Evolutionary conservation across 75 land plant genomes (phyloP).

Genomic region (Adiantum capillusveneris): DNA sequence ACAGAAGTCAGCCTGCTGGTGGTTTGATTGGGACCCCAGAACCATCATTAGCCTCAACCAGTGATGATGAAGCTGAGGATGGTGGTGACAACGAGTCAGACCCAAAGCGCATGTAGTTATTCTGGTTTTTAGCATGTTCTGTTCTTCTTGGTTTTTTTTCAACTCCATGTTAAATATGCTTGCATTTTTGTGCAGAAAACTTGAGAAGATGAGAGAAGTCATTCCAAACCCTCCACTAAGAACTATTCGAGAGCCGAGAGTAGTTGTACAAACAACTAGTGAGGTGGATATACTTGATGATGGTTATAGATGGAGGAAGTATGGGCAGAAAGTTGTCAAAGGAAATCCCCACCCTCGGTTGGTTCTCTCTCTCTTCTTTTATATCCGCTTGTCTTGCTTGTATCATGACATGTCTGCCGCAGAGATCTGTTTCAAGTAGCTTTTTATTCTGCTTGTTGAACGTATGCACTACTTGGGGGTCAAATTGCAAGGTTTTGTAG

Average conservation of each 20-base stretch:
- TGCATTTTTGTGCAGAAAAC: slow-evolving; percentile 22
- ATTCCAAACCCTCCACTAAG: slow-evolving; percentile 36
- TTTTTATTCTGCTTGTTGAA: no score
- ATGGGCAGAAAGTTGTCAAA: slow-evolving; percentile 98
- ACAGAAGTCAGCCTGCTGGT: slow-evolving; percentile 2
- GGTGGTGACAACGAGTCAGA: slow-evolving; percentile 61
- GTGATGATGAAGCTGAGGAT: slow-evolving; percentile 59
- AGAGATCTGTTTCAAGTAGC: no score
- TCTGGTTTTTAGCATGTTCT: neutral
- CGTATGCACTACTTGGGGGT: no score
- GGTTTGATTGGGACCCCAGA: slow-evolving; percentile 30
- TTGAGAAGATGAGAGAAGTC: slow-evolving; percentile 12
- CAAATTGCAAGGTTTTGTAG: no score
- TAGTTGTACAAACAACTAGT: slow-evolving; percentile 93
- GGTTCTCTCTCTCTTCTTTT: neutral
- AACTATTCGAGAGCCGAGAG: slow-evolving; percentile 75
- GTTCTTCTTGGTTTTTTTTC: slow-evolving; percentile 1
- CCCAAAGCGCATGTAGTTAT: slow-evolving; percentile 60
- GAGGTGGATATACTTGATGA: slow-evolving; percentile 93
- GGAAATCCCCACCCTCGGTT: slow-evolving; percentile 97
- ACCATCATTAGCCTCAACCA: slow-evolving; percentile 61
- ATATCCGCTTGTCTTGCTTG: neutral
- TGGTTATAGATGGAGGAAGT: slow-evolving; percentile 97
- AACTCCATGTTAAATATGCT: no score
- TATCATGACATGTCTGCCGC: no score